Conservation (phyloP, 2,329 filamentous ascomycete genomes). For the Colletotrichum australisinense region DNA sequence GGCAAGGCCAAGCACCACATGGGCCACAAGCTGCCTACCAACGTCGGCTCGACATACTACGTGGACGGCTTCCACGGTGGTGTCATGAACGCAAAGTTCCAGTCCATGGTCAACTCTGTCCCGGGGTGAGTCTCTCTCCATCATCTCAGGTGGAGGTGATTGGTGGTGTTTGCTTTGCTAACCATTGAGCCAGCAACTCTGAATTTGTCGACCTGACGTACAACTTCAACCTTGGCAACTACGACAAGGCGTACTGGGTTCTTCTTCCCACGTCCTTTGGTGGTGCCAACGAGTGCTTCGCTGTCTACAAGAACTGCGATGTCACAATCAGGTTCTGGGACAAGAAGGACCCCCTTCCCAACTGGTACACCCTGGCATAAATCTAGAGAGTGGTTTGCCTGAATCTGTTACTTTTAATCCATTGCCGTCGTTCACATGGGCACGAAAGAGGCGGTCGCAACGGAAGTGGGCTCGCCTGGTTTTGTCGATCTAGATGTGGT, state of each 20-base stretch:
- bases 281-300: not conserved
- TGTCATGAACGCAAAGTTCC: slow-evolving; percentile 6
- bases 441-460: not conserved
- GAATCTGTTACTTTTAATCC: not conserved
- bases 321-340: slow-evolving; percentile 12
- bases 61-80: slow-evolving; percentile 9
- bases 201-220: not conserved
- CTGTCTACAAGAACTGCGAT: slow-evolving; percentile 11
- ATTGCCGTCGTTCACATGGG: not conserved
- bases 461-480: not conserved
- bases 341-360: not conserved
- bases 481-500: not conserved
- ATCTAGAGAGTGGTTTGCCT: not conserved
- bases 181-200: too few species aligned
- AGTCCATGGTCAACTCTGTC: not conserved
- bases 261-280: slow-evolving; percentile 4
- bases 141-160: not conserved
- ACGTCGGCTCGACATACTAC: not conserved
- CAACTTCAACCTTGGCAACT: slow-evolving; percentile 14
- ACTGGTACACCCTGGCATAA: not conserved
- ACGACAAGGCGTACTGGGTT: not conserved
- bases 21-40: not conserved
- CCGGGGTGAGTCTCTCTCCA: not conserved
- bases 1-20: not conserved
- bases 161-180: too few species aligned